These are phyloP conservation scores for Sisymbrium irio DNA, from an alignment of 345 rosid genomes.

Conservation along the genomic window DNA sequence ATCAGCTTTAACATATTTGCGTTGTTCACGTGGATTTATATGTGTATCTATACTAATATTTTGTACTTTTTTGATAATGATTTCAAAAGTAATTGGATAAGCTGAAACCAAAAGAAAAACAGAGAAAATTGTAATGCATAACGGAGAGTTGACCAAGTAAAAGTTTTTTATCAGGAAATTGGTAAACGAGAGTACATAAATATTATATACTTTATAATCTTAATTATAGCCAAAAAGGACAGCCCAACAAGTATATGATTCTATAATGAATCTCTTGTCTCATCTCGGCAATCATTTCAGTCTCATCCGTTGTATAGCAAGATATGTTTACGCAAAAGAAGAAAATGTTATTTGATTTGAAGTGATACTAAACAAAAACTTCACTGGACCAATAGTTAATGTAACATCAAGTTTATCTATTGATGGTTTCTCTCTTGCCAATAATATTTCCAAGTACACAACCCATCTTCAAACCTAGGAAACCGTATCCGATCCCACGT, in stretches of 20 bases:
- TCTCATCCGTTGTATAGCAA: background rate
- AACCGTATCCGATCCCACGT: no score
- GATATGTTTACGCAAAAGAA: background rate
- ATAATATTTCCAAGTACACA: no score
- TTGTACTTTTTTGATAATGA: background rate
- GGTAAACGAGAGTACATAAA: background rate
- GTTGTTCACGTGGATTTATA: background rate
- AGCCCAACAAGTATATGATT: background rate
- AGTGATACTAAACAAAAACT: no score
- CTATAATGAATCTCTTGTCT: background rate
- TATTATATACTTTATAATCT: background rate
- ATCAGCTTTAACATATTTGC: background rate
- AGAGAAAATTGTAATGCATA: background rate
- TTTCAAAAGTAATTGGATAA: background rate
- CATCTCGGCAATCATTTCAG: background rate
- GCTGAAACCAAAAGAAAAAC: background rate
- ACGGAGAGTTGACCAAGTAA: constrained; percentile 6
- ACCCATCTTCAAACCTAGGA: no score
- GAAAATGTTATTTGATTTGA: background rate
- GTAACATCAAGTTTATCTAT: no score
- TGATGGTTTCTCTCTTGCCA: no score
- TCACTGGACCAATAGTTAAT: no score
- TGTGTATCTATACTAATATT: background rate
- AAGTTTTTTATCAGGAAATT: background rate
- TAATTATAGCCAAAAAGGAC: background rate